Evolutionary conservation across 1,284 basidiomycete genomes (phyloP).

Genomic region (Cutaneotrichosporon sp.): DNA sequence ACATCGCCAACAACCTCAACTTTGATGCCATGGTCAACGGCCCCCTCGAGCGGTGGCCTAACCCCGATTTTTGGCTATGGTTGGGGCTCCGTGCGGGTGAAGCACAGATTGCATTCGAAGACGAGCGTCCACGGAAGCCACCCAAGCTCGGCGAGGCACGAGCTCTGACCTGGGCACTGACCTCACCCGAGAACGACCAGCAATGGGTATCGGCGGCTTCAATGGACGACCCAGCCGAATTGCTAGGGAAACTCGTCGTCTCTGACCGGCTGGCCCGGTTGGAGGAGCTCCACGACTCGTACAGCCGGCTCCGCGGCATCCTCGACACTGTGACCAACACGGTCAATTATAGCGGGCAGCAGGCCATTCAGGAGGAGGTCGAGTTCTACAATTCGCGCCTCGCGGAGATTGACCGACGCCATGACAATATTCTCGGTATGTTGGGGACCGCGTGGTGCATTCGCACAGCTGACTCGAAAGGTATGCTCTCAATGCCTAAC

Average conservation of each 20-base stretch:
- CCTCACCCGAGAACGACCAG: constrained; percentile 35
- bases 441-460: not conserved
- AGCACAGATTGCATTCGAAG: constrained; percentile 24
- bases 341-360: constrained; percentile 31
- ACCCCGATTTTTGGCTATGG: constrained; percentile 41
- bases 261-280: constrained; percentile 41
- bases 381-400: constrained; percentile 31
- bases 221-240: constrained; percentile 24
- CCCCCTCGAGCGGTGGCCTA: constrained; percentile 22
- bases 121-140: constrained; percentile 23
- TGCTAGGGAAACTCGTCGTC: constrained; percentile 38
- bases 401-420: constrained; percentile 33
- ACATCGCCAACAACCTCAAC: constrained; percentile 29
- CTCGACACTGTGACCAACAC: constrained; percentile 34
- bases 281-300: constrained; percentile 36
- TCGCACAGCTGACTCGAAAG: constrained; percentile 16
- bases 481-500: constrained; percentile 20
- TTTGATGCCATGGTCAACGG: constrained; percentile 29
- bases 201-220: constrained; percentile 28
- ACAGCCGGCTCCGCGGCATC: constrained; percentile 27
- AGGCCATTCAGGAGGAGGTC: constrained; percentile 35
- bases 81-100: constrained; percentile 23
- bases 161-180: not conserved
- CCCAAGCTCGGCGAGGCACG: constrained; percentile 27
- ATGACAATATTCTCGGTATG: constrained; percentile 41